These are phyloP conservation scores for Aaosphaeria arxii DNA, from an alignment of 2,329 filamentous ascomycete genomes.

Conservation along the genomic window DNA sequence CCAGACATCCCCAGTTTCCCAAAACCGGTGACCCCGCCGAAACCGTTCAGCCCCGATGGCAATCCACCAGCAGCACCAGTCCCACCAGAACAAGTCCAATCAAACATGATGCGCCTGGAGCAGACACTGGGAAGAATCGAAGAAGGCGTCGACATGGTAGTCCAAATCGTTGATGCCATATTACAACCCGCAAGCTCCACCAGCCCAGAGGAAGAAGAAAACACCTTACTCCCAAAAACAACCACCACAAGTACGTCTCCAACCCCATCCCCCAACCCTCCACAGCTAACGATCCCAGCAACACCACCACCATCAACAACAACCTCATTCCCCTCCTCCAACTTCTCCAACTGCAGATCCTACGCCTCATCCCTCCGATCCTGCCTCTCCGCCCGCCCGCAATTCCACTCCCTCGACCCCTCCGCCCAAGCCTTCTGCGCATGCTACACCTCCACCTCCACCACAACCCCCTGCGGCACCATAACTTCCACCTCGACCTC, in stretches of 20 bases:
- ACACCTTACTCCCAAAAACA: background rate
- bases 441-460: conserved; percentile 6
- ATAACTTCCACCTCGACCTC: background rate
- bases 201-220: background rate
- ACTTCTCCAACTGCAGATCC: conserved; percentile 10
- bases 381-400: conserved; percentile 6
- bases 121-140: conserved; percentile 1
- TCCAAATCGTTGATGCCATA: conserved; percentile 1
- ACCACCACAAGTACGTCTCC: background rate
- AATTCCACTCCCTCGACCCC: conserved; percentile 7
- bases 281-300: background rate
- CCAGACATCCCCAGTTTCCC: background rate
- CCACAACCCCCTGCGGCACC: background rate
- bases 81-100: background rate
- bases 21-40: background rate
- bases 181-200: background rate
- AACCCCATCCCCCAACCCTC: background rate
- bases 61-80: background rate
- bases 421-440: conserved; percentile 9
- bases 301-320: conserved; percentile 6
- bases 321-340: conserved; percentile 2
- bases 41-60: background rate
- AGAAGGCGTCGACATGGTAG: background rate
- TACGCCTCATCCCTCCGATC: conserved; percentile 7
- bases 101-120: background rate